These are phyloP conservation scores for Sporothrix brunneoviolacea DNA, from an alignment of 2,329 filamentous ascomycete species.

Conservation along the genomic window DNA sequence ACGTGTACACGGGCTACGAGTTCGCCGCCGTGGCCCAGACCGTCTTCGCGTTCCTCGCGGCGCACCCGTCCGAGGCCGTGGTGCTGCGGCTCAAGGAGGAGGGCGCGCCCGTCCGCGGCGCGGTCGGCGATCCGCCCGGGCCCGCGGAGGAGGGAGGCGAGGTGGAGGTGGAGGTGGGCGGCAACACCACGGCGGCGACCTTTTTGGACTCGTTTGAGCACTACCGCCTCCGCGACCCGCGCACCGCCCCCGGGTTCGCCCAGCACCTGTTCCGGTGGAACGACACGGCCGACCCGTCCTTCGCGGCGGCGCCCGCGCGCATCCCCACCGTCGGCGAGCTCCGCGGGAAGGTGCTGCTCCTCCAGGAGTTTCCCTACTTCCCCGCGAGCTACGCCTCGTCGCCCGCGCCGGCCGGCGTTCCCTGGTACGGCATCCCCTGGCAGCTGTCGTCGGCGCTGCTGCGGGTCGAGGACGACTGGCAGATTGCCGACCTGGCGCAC, in stretches of 20 bases:
- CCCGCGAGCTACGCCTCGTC: constrained; percentile 2
- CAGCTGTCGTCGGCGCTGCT: constrained; percentile 33
- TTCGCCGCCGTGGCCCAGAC: constrained; percentile 36
- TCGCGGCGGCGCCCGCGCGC: constrained; percentile 8
- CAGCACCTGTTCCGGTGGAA: constrained; percentile 29
- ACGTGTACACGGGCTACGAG: constrained; percentile 38
- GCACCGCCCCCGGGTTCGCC: constrained; percentile 29
- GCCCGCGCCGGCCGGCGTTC: constrained; percentile 2
- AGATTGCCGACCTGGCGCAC: constrained; percentile 35
- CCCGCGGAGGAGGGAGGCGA: background rate
- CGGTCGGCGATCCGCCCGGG: constrained; percentile 13
- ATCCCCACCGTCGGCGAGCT: constrained; percentile 40
- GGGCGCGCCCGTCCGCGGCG: constrained; percentile 27
- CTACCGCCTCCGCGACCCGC: constrained; percentile 30
- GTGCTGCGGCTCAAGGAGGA: constrained; percentile 47
- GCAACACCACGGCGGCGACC: constrained; percentile 17
- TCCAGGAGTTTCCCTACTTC: constrained; percentile 39
- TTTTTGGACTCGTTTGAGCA: constrained; percentile 41
- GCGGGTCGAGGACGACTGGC: constrained; percentile 41
- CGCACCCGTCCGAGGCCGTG: constrained; percentile 39
- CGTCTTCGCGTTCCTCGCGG: constrained; percentile 40
- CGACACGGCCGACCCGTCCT: constrained; percentile 22
- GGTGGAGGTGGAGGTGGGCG: no score
- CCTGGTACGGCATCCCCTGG: constrained; percentile 39
- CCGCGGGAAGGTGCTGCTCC: constrained; percentile 39